phyloP scores from a whole-genome alignment of 805 yeast genomes.

The Groenewaldozyma tartarivorans region DNA sequence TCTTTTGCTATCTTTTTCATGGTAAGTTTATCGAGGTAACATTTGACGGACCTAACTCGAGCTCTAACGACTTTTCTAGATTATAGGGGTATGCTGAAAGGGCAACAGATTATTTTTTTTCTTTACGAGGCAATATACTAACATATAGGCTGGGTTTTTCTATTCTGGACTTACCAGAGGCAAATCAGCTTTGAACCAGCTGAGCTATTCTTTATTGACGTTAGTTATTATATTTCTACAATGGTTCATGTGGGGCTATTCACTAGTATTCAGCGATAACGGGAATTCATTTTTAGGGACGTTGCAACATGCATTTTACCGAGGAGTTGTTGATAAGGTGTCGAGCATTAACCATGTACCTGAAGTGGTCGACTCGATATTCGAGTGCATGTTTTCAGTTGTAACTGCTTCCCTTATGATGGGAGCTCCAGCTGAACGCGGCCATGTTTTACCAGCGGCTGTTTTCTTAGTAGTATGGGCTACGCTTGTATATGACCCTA shows the following conservation, averaged over 20 bases:
- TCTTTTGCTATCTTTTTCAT: conserved; percentile 17
- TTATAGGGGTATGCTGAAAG: conserved; percentile 10
- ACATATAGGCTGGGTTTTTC: conserved; percentile 38
- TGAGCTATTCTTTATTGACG: conserved; percentile 57
- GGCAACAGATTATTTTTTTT: conserved; percentile 26
- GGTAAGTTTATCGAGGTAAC: conserved; percentile 11
- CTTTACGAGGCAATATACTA: neutral
- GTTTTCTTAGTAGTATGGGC: conserved; percentile 59
- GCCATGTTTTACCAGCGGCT: conserved; percentile 61
- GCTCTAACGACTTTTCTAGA: conserved; percentile 4
- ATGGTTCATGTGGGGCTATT: conserved; percentile 64
- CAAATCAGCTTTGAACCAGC: conserved; percentile 54
- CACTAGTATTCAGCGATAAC: conserved; percentile 39
- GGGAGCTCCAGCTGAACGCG: conserved; percentile 67
- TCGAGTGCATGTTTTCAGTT: conserved; percentile 60
- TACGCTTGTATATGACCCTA: conserved; percentile 64
- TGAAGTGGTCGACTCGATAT: conserved; percentile 43
- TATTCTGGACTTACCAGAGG: conserved; percentile 61
- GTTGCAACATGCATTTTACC: conserved; percentile 43
- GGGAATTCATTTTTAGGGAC: conserved; percentile 45
- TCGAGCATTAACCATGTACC: conserved; percentile 19
- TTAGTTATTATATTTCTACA: conserved; percentile 51
- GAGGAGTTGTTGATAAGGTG: conserved; percentile 37
- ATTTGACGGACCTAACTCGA: too few relatives aligned
- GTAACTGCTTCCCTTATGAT: conserved; percentile 58